Evolutionary conservation across 371 early-diverging fungal species (phyloP).

Genomic region (Chytridiales sp.): DNA sequence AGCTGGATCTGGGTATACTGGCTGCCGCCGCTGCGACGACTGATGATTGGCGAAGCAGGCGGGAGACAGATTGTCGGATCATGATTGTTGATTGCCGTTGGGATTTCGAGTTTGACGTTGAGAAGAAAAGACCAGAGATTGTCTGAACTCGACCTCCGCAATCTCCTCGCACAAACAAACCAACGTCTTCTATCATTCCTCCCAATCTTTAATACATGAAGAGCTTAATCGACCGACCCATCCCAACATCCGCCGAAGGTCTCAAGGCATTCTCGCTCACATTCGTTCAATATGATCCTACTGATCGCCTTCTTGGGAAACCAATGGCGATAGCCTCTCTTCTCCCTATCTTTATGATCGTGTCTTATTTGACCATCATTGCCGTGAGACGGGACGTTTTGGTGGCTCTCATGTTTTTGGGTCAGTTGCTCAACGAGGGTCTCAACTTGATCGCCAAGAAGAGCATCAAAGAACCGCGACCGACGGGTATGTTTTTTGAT

Average conservation of each 20-base stretch:
- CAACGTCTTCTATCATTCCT: too few species aligned
- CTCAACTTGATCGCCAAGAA: constrained; percentile 73
- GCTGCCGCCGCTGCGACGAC: too few species aligned
- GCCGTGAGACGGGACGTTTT: constrained; percentile 73
- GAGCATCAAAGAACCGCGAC: constrained; percentile 70
- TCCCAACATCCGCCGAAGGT: constrained; percentile 13
- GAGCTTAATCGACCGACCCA: too few species aligned
- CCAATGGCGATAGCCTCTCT: constrained; percentile 69
- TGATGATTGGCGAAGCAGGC: too few species aligned
- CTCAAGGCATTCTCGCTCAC: constrained; percentile 67
- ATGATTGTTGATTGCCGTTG: too few species aligned
- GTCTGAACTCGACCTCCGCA: too few species aligned
- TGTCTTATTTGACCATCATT: constrained; percentile 74
- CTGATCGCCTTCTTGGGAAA: constrained; percentile 50
- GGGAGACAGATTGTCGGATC: too few species aligned
- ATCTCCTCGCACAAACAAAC: too few species aligned
- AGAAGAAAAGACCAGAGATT: too few species aligned
- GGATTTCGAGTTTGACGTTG: too few species aligned
- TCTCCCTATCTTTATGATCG: constrained; percentile 74
- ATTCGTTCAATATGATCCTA: constrained; percentile 66
- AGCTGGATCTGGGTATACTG: too few species aligned
- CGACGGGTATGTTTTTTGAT: constrained; percentile 55
- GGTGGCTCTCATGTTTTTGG: constrained; percentile 68
- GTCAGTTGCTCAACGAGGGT: constrained; percentile 80
- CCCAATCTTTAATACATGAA: too few species aligned